These are phyloP conservation scores for Boletellus sp. DNA, from an alignment of 768 basidiomycete species.

Conservation along the genomic window DNA sequence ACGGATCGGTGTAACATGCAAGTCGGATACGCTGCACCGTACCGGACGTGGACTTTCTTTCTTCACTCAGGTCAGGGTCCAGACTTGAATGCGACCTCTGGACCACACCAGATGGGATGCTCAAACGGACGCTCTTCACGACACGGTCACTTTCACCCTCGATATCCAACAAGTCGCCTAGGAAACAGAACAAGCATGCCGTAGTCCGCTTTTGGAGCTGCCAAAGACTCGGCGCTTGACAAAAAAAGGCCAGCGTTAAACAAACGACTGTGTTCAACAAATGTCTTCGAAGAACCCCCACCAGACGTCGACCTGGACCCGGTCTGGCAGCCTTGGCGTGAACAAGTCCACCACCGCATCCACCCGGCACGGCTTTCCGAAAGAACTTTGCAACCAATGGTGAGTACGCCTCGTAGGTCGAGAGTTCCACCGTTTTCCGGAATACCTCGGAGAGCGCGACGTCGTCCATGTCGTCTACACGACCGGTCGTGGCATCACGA, in stretches of 20 bases:
- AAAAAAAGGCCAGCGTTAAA: too few relatives aligned
- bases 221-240: background rate
- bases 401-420: constrained; percentile 14
- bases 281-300: constrained; percentile 7
- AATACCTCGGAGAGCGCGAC: constrained; percentile 5
- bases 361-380: constrained; percentile 4
- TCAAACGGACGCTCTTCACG: background rate
- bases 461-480: background rate
- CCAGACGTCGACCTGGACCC: constrained; percentile 21
- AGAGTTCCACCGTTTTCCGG: constrained; percentile 9
- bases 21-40: background rate
- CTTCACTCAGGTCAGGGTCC: constrained; percentile 3
- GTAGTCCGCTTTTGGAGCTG: constrained; percentile 6
- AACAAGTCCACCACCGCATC: constrained; percentile 7
- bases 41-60: constrained; percentile 11
- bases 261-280: constrained; percentile 13
- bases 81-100: background rate
- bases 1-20: background rate
- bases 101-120: background rate
- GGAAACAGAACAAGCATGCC: background rate
- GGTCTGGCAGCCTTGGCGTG: constrained; percentile 18
- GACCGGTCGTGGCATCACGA: background rate
- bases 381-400: constrained; percentile 10
- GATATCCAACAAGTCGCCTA: background rate
- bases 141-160: background rate